A percentile compares a stretch with the other conserved stretches of the same genome.
These are phyloP conservation scores for Epipyxis sp. DNA, from an alignment of 108 stramenopile species.

Conservation along the genomic window DNA sequence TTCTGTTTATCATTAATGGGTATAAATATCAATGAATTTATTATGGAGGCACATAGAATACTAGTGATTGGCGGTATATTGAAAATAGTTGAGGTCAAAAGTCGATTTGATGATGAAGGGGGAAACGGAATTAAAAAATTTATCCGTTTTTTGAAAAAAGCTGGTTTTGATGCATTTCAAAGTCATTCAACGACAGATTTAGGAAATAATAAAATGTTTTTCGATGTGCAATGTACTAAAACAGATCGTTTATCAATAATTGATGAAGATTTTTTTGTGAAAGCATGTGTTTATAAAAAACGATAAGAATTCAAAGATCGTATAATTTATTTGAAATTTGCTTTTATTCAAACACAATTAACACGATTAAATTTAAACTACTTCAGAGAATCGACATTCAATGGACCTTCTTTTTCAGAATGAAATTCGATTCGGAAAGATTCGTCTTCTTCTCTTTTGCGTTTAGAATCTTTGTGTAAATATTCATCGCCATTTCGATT, in stretches of 20 bases:
- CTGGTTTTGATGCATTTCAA: neutral
- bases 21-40: conserved; percentile 65
- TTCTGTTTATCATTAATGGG: conserved; percentile 96
- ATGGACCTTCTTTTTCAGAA: too few species aligned
- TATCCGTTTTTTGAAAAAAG: neutral
- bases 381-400: too few species aligned
- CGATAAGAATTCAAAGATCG: conserved; percentile 4
- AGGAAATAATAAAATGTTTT: neutral
- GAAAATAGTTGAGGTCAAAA: conserved; percentile 89
- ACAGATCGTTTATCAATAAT: neutral
- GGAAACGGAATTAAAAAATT: neutral
- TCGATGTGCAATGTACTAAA: neutral
- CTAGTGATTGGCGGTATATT: conserved; percentile 71
- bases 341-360: too few species aligned
- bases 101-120: conserved; percentile 73
- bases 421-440: too few species aligned
- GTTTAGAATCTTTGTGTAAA: too few species aligned
- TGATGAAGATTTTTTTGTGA: neutral
- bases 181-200: neutral
- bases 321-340: too few species aligned
- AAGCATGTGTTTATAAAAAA: conserved; percentile 15
- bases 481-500: too few species aligned
- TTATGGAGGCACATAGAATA: conserved; percentile 86
- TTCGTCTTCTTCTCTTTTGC: too few species aligned
- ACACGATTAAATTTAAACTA: too few species aligned